Evolutionary conservation across 1,139 yeast genomes (phyloP), one percentile per base, ranked within the genome.

Genomic region (Hyphopichia wangnamkhiaoensis): DNA sequence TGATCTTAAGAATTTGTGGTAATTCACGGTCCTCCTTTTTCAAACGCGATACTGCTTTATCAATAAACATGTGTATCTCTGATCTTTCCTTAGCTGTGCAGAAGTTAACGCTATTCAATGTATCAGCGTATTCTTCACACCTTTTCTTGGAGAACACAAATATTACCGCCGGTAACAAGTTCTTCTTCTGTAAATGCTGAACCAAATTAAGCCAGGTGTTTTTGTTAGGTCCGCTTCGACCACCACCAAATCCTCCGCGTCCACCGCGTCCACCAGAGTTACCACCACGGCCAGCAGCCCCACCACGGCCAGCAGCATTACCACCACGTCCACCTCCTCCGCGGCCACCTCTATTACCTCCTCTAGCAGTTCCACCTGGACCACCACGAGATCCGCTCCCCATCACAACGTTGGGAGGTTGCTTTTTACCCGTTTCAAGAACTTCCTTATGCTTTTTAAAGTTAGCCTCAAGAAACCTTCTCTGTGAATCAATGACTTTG

Each of bases 111-210:
- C 90, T 79, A 12, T 76, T 68, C 39, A 93, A 65, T 41, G 89
- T 79, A 47, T 82, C 87, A 0, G 97, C 98, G 60, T 87, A 91
- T 49, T 88, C 94, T 59, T 91, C 98, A 64, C 97, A 90, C 50
- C 88, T 77, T 58, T 90, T 90, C 56, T 93, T 89, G 25, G 97
- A 89, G 55, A 94, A 93, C 1, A 94, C 98, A 58, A 93, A 93
- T 10, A 88, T 70, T 14, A 93, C 98, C 4, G 89, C 96, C 1
- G 99, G 99, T 18, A 91, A 67, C 18, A 93, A 65, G 35, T 79
- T 80, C 35, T 84, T 71, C 34, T 76, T 74, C 48, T 81, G 80
- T 50, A 93, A 65, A 49, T 77, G 80, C 42, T 85, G 88, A n/a
- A 88, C 88, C 34, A 94, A 64, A 23, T 80, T 78, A 8, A 76